A percentile compares a stretch with the other conserved stretches of the same genome.
Conservation (phyloP, 1,284 basidiomycete genomes). For the Schizophyllum amplum region DNA sequence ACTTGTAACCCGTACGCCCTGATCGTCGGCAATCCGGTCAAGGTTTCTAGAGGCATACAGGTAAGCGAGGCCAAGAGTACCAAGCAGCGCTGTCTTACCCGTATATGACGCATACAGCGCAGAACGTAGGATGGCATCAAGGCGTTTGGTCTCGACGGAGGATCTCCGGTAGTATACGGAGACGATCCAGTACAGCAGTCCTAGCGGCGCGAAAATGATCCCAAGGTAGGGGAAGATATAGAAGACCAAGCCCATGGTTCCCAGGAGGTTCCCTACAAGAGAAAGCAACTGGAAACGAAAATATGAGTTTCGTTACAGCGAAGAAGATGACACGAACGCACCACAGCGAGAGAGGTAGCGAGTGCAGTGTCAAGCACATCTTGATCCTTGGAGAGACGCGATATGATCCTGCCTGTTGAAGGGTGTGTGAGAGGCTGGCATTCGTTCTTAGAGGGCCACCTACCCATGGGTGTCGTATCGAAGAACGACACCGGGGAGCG, state of each 20-base stretch:
- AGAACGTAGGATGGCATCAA: constrained; percentile 65
- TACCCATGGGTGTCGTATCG: constrained; percentile 76
- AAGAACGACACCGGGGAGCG: constrained; percentile 71
- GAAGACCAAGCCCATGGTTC: constrained; percentile 51
- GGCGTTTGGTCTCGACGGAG: constrained; percentile 59
- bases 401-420: constrained; percentile 42
- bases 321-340: constrained; percentile 28
- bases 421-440: too few relatives aligned
- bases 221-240: constrained; percentile 58
- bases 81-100: constrained; percentile 16
- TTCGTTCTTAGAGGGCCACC: constrained; percentile 22
- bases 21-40: constrained; percentile 18
- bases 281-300: constrained; percentile 33
- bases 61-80: neutral
- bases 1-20: constrained; percentile 20
- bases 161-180: constrained; percentile 46
- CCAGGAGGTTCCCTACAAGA: constrained; percentile 40
- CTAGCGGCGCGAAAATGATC: constrained; percentile 48
- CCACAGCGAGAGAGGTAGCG: constrained; percentile 13
- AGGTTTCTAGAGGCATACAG: constrained; percentile 10
- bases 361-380: constrained; percentile 48
- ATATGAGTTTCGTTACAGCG: constrained; percentile 15
- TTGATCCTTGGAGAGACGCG: constrained; percentile 57
- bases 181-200: constrained; percentile 38
- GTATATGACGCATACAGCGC: constrained; percentile 50